Percentiles rank a stretch among this genome's conserved stretches.
Evolutionary conservation across 192 early-diverging fungal species (phyloP).

Genomic region (Umbelopsis isabellina): DNA sequence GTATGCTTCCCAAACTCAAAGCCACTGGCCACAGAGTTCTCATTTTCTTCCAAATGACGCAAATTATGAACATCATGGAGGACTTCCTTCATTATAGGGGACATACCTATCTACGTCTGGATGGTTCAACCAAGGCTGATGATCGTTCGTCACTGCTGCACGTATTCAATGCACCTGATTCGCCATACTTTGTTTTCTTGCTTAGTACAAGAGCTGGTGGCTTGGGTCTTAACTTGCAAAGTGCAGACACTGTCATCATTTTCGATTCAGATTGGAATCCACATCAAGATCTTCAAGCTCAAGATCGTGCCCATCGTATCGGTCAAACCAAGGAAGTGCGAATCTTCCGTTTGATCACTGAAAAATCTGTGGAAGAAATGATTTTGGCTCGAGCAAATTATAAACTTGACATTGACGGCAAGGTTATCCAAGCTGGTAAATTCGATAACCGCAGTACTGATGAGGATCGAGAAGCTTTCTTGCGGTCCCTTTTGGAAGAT

Average conservation of each 20-base stretch:
- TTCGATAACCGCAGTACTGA: slow-evolving; percentile 96
- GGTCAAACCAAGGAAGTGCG: slow-evolving; percentile 98
- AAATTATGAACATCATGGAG: slow-evolving; percentile 97
- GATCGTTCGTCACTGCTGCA: slow-evolving; percentile 81
- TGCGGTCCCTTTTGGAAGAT: slow-evolving; percentile 85
- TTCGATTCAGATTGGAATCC: slow-evolving; percentile 99
- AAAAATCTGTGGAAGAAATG: slow-evolving; percentile 90
- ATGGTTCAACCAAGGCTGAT: slow-evolving; percentile 91
- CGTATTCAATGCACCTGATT: slow-evolving; percentile 81
- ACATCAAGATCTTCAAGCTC: slow-evolving; percentile 97
- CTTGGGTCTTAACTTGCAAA: slow-evolving; percentile 93
- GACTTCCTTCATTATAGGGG: slow-evolving; percentile 85
- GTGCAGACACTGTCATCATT: slow-evolving; percentile 97
- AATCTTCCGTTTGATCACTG: slow-evolving; percentile 90
- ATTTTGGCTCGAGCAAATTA: slow-evolving; percentile 93
- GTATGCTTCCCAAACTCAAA: slow-evolving; percentile 91
- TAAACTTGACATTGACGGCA: slow-evolving; percentile 96
- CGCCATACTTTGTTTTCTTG: slow-evolving; percentile 86
- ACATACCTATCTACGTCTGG: slow-evolving; percentile 80
- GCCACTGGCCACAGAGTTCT: slow-evolving; percentile 79
- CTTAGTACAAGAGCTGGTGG: slow-evolving; percentile 97
- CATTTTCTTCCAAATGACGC: slow-evolving; percentile 84
- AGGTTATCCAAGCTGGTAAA: slow-evolving; percentile 99
- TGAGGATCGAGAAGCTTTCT: slow-evolving; percentile 89
- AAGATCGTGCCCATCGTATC: slow-evolving; percentile 99